Evolutionary conservation across 2,329 filamentous ascomycete species (phyloP).

Genomic region (Chrysoporthe deuterocubensis): DNA sequence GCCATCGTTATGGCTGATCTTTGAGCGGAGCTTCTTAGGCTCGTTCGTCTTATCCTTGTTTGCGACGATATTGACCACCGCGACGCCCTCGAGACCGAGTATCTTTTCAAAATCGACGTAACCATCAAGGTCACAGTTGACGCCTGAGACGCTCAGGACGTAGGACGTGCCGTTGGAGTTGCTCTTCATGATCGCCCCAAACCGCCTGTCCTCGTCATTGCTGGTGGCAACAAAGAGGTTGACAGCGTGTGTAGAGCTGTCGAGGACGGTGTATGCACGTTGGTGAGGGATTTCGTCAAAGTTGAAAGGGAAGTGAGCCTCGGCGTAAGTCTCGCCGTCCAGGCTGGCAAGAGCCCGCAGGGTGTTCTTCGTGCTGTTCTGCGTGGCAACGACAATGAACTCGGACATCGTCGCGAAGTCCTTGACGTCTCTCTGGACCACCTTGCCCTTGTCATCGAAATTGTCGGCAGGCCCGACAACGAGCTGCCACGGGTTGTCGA

Average conservation of each 20-base stretch:
- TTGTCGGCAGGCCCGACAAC: slow-evolving; percentile 70
- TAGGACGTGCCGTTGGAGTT: slow-evolving; percentile 98
- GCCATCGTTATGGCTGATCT: slow-evolving; percentile 96
- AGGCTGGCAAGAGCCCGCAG: slow-evolving; percentile 82
- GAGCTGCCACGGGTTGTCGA: slow-evolving; percentile 67
- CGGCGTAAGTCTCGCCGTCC: slow-evolving; percentile 80
- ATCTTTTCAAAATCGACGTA: slow-evolving; percentile 98
- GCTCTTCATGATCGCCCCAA: slow-evolving; percentile 92
- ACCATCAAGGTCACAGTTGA: slow-evolving; percentile 77
- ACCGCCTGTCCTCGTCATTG: slow-evolving; percentile 64
- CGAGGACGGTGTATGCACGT: slow-evolving; percentile 87
- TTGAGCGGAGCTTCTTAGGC: slow-evolving; percentile 81
- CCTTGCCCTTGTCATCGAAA: slow-evolving; percentile 69
- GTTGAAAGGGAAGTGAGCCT: slow-evolving; percentile 83
- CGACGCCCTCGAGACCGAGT: slow-evolving; percentile 86
- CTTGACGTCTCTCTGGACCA: slow-evolving; percentile 72
- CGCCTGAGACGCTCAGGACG: slow-evolving; percentile 76
- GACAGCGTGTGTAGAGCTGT: slow-evolving; percentile 91
- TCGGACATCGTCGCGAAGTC: slow-evolving; percentile 95
- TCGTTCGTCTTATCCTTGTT: slow-evolving; percentile 71
- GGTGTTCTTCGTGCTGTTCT: slow-evolving; percentile 68
- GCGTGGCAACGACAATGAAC: slow-evolving; percentile 87
- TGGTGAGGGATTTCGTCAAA: slow-evolving; percentile 78
- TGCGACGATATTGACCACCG: slow-evolving; percentile 81
- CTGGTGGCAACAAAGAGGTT: slow-evolving; percentile 92